A percentile compares a stretch with the other conserved stretches of the same genome.
phyloP scores from a whole-genome alignment of 2,329 filamentous ascomycete species.

The Fusarium robinianum region DNA sequence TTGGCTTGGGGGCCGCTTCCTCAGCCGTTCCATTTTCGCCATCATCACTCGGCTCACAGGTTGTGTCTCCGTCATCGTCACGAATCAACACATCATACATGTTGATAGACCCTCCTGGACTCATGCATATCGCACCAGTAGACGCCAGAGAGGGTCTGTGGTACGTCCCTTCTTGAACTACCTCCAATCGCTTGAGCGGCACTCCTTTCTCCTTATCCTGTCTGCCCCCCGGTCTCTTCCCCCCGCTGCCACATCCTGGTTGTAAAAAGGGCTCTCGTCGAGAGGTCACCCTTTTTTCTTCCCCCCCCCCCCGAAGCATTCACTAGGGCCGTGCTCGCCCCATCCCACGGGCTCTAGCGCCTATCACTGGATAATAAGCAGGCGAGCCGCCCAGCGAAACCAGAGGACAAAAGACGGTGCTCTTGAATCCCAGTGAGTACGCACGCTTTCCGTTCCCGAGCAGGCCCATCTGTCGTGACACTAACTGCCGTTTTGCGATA shows the following conservation, averaged over 20 bases:
- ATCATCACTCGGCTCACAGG: too few relatives aligned
- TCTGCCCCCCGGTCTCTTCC: slow-evolving; percentile 9
- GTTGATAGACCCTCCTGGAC: too few relatives aligned
- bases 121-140: too few relatives aligned
- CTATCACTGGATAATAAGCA: slow-evolving; percentile 34
- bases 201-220: too few relatives aligned
- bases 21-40: too few relatives aligned
- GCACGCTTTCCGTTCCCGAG: not conserved
- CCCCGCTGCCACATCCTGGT: slow-evolving; percentile 20
- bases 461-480: slow-evolving; percentile 1
- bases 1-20: too few relatives aligned
- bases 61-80: too few relatives aligned
- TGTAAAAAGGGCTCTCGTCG: slow-evolving; percentile 4
- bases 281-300: slow-evolving; percentile 27
- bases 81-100: too few relatives aligned
- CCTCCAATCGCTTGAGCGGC: too few relatives aligned
- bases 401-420: slow-evolving; percentile 28
- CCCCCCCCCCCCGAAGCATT: slow-evolving; percentile 21
- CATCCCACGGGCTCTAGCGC: slow-evolving; percentile 34
- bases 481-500: slow-evolving; percentile 22
- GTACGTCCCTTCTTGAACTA: too few relatives aligned
- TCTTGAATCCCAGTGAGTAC: slow-evolving; percentile 39
- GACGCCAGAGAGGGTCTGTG: too few relatives aligned
- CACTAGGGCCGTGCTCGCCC: slow-evolving; percentile 36
- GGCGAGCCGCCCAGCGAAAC: slow-evolving; percentile 26